A percentile compares a stretch with the other conserved stretches of the same genome.
phyloP scores from a whole-genome alignment of 305 asterid species.

The Plantago coronopus region DNA sequence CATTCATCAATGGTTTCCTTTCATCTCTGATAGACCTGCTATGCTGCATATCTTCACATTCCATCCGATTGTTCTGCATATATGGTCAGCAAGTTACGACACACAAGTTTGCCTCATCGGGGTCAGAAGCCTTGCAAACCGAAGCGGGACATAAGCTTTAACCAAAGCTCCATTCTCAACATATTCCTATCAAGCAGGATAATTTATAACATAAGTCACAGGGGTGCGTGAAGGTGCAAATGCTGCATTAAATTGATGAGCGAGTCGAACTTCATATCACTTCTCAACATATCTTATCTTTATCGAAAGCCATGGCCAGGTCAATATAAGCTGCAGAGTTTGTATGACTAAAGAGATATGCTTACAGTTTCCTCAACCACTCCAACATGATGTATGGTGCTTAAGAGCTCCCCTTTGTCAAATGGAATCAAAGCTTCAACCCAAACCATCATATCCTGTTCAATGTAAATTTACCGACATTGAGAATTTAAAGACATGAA shows the following conservation, averaged over 20 bases:
- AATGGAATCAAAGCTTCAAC: constrained; percentile 94
- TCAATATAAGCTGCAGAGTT: too few species aligned
- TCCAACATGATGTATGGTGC: constrained; percentile 85
- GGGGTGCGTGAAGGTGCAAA: too few species aligned
- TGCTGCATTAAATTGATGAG: too few species aligned
- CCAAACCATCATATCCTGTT: constrained; percentile 91
- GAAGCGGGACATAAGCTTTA: constrained; percentile 84
- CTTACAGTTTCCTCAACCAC: constrained; percentile 85
- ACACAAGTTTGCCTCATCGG: constrained; percentile 75
- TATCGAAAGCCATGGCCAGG: too few species aligned
- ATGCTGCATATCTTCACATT: not conserved
- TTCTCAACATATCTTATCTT: too few species aligned
- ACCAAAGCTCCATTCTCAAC: constrained; percentile 68
- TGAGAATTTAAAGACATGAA: not conserved
- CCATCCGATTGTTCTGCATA: not conserved
- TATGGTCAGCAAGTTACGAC: constrained; percentile 28
- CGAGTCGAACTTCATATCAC: too few species aligned
- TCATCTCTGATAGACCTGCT: too few species aligned
- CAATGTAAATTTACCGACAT: not conserved
- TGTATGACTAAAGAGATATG: constrained; percentile 1
- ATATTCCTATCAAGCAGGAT: constrained; percentile 51
- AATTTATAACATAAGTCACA: not conserved
- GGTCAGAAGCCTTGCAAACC: constrained; percentile 80
- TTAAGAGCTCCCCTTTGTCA: constrained; percentile 85
- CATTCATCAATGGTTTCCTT: too few species aligned